phyloP scores from a whole-genome alignment of 129 eudicot genomes.

The Tagetes patula region DNA sequence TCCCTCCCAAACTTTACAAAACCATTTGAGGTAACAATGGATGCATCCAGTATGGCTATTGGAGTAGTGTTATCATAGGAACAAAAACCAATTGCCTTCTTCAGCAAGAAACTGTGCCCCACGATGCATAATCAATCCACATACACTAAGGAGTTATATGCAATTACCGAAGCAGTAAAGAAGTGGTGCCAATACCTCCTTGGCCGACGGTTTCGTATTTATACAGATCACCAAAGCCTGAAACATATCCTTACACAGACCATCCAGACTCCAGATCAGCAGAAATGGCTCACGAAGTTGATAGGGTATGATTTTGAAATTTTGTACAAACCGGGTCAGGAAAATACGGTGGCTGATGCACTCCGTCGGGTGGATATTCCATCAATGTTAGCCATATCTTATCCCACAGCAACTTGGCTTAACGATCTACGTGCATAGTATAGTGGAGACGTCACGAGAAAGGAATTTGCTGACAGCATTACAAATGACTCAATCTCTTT shows the following conservation, averaged over 20 bases:
- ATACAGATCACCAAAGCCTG: neutral
- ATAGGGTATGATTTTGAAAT: neutral
- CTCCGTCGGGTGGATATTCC: neutral
- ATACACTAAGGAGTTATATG: neutral
- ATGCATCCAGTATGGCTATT: no score
- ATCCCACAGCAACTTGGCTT: neutral
- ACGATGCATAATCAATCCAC: neutral
- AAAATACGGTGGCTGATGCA: neutral
- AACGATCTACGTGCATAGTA: neutral
- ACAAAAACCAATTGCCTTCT: neutral
- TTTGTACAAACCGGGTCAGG: neutral
- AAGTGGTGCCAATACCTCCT: neutral
- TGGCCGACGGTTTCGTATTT: neutral
- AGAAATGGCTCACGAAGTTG: neutral
- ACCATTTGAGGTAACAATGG: neutral
- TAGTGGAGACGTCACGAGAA: neutral
- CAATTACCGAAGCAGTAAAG: no score
- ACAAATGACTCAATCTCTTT: neutral
- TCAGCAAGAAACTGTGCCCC: neutral
- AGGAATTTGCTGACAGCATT: neutral
- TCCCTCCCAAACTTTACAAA: neutral
- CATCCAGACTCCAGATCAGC: no score
- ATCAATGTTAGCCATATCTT: neutral
- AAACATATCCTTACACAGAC: neutral
- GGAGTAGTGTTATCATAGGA: neutral